Base-by-base conservation (phyloP, 352 stramenopile genomes). In the Vaucheria bursata region DNA sequence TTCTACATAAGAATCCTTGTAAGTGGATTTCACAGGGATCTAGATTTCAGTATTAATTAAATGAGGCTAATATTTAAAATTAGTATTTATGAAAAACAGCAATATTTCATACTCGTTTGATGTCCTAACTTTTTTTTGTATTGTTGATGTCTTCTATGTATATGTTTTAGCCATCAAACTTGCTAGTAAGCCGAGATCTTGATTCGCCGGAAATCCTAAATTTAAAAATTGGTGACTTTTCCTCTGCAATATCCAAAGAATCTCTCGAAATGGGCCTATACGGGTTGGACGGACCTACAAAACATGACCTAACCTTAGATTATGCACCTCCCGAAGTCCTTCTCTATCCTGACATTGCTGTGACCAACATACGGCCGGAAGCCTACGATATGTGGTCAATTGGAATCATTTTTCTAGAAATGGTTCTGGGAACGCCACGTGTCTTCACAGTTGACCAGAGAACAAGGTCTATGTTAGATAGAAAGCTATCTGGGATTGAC, bases 341-440 rank as follows among this genome's bases (percentile, higher is more conserved):
- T 7, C 85, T 93, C 39, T 59, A 79, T 25, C 68, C 75, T 18
- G 35, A 81, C 67, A 72, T 75, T 88, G 65, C 52, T 12, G 12
- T 71, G 65, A 18, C 65, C 12, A 64, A 12, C 53, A 36, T 36
- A 38, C 73, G 80, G 2, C 89, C 91, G 0, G 80, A 89, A 32
- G 85, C 88, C n/a, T 95, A 95, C 77, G 91, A 95, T 45, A 84
- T 94, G 64, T 95, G 91, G 91, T 93, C 89, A n/a, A 89, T 97
- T 1, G 94, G 93, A 0, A 91, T 98, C 71, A 87, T 97, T 34
- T 94, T 96, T 32, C 84, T 97, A n/a, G 94, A 98, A 83, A 86
- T 98, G 74, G 80, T 98, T 8, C 82, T 98, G 0, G 94, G 94
- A 0, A 97, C 93, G 0, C 92, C 93, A 0, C 88, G 91, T 81